Evolutionary conservation across 805 yeast species (phyloP), one percentile per base, ranked within the genome.

Genomic region (Wickerhamomyces canadensis): DNA sequence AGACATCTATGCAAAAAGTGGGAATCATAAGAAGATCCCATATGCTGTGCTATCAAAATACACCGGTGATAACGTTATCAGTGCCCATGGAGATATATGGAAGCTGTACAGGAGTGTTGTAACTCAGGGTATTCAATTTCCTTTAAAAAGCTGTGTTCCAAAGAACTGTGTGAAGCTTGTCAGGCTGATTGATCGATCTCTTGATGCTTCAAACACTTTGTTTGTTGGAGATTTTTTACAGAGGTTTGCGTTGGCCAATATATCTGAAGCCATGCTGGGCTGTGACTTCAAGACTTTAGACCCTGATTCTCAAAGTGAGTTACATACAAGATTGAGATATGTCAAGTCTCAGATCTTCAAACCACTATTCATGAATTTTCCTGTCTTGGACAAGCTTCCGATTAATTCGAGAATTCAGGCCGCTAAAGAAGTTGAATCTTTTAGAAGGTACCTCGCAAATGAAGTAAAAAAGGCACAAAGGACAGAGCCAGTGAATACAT

Each of bases 1-100:
- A 39, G 60, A 66, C 15, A 54, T 64, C 1, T 77, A 65, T 55
- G 76, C 74, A 4, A 77, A 77, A 43, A 73, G 80, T 48, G 83
- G 83, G 0, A 77, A 77, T 39, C 78, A 74, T 16, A 64, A 67
- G 39, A 77, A 77, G 49, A 74, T 75, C 15, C 80, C 81, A 0
- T 61, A 71, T 39, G 65, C 80, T 6, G 73, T 75, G 7, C 47
- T 76, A 21, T 68, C 80, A 1, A 60, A 64, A 4, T 77, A 76
- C 42, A 72, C 80, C 1, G 83, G 83, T 0, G 80, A 76, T 37
- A 76, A 77, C 45, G 64, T 77, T 4, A 76, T 77, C 16, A 74
- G 80, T 44, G 72, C 81, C 0, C 79, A 75, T 47, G 79, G 79
- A 0, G 50, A 54, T 4, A 52, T 54, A 19, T 77, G 83, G 83